Evolutionary conservation across 2,329 filamentous ascomycete species (phyloP).

Genomic region (Penicillium sp.): DNA sequence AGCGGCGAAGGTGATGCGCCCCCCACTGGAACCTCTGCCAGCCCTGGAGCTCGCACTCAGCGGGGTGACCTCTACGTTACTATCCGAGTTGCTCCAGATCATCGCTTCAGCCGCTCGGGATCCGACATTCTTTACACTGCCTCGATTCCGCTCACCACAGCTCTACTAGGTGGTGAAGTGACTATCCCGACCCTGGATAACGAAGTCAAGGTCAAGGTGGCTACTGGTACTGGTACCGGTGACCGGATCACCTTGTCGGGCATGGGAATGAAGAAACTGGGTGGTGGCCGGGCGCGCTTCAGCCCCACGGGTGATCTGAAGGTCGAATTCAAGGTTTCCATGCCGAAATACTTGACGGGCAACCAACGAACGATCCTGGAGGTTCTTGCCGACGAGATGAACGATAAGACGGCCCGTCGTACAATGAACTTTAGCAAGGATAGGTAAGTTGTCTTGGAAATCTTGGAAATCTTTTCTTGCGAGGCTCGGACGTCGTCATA

Average conservation of each 20-base stretch:
- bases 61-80: slow-evolving; percentile 89
- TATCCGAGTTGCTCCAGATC: slow-evolving; percentile 82
- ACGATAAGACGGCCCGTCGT: slow-evolving; percentile 83
- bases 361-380: slow-evolving; percentile 93
- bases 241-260: slow-evolving; percentile 85
- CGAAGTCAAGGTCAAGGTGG: slow-evolving; percentile 84
- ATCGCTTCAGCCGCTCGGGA: slow-evolving; percentile 82
- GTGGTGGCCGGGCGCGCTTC: slow-evolving; percentile 54
- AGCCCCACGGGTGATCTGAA: slow-evolving; percentile 71
- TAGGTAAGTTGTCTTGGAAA: slow-evolving; percentile 52
- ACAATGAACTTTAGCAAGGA: slow-evolving; percentile 76
- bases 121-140: slow-evolving; percentile 92
- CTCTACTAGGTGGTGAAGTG: slow-evolving; percentile 85
- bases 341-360: slow-evolving; percentile 89
- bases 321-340: slow-evolving; percentile 90
- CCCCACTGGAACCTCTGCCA: slow-evolving; percentile 66
- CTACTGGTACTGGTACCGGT: slow-evolving; percentile 86
- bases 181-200: slow-evolving; percentile 86
- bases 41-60: slow-evolving; percentile 62
- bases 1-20: slow-evolving; percentile 85
- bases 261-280: slow-evolving; percentile 88
- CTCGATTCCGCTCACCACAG: slow-evolving; percentile 85
- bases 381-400: slow-evolving; percentile 95
- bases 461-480: too few species aligned
- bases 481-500: too few species aligned